Evolutionary conservation across 805 yeast species (phyloP).

Genomic region (Wickerhamomyces kurtzmanii): DNA sequence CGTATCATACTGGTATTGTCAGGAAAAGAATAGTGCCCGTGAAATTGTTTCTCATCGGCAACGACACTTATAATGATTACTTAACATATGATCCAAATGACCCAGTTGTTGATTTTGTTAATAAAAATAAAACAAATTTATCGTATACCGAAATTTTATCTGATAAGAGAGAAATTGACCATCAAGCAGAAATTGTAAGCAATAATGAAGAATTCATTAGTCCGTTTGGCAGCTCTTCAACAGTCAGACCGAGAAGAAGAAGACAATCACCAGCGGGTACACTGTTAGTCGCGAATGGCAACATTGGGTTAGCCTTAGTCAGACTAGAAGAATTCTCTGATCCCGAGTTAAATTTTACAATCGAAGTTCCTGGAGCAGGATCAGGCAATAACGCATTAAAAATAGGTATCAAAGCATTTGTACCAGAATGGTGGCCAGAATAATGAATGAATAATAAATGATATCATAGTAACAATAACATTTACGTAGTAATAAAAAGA

Average conservation of each 20-base stretch:
- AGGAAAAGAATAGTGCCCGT: constrained; percentile 78
- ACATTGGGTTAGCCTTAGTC: constrained; percentile 58
- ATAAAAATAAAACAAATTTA: constrained; percentile 3
- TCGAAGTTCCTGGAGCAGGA: constrained; percentile 18
- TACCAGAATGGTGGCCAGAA: constrained; percentile 75
- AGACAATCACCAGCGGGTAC: constrained; percentile 48
- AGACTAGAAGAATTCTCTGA: constrained; percentile 32
- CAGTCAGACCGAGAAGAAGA: constrained; percentile 13
- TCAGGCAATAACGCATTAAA: constrained; percentile 11
- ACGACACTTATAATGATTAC: constrained; percentile 9
- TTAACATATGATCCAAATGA: constrained; percentile 11
- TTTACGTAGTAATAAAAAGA: constrained; percentile 1
- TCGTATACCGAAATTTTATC: constrained; percentile 12
- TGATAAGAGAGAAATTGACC: constrained; percentile 5
- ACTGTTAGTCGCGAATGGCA: constrained; percentile 43
- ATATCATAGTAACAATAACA: neutral
- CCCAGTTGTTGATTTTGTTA: constrained; percentile 11
- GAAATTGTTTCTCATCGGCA: constrained; percentile 14
- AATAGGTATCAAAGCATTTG: constrained; percentile 39
- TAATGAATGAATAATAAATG: constrained; percentile 5
- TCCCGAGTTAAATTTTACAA: constrained; percentile 21
- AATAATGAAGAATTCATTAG: constrained; percentile 10
- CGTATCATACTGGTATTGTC: constrained; percentile 75
- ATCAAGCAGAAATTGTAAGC: too few relatives aligned
- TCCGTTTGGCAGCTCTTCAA: constrained; percentile 9